Base-by-base conservation (phyloP, 1,284 basidiomycete genomes). In the Ustilago cynodontis region DNA sequence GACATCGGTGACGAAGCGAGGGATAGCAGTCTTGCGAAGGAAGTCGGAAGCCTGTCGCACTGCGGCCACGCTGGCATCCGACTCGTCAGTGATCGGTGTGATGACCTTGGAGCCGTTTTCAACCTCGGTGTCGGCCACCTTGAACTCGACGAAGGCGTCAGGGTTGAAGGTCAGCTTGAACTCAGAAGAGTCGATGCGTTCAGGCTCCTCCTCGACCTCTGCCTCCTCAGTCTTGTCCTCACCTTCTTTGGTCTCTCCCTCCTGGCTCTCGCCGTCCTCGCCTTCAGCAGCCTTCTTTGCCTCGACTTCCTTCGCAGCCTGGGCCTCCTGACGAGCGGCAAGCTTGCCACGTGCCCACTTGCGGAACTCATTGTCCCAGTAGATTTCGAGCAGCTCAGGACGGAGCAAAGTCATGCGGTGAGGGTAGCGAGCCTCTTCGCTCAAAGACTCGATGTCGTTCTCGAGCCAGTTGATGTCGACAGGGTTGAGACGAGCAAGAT, bases 401-500 rank as follows among this genome's bases (percentile, higher is more conserved):
- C 89, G 88, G n/a, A 90, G 87, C 45, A 90, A 85, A n/a, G 87
- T 85, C 69, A 89, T 86, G 62, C 88, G 78, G 80, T 90, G 89
- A 31, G 89, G 89, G 83, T 90, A 90, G 54, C 73, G 61, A 35
- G 65, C 53, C 11, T 61, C 50, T 3, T 61, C 53, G 50, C 35
- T 51, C 18, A 53, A 39, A 8, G 62, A 18, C 14, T 64, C 70
- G 35, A 87, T 75, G 72, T 89, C 87, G 77, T 88, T 87, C 81
- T 90, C 88, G 56, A 89, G 86, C 87, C 88, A 90, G 73, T 89
- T 88, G 72, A 90, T 84, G 80, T 90, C 89, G 65, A 89, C 88
- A 16, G 89, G 89, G 65, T 86, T 86, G 26, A 89, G 83, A 52
- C 89, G 87, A 61, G 88, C 86, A 24, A 89, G 86, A 75, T 90